Base-by-base conservation (phyloP, 257 asterid species). In the Paraleonurus japonicus region DNA sequence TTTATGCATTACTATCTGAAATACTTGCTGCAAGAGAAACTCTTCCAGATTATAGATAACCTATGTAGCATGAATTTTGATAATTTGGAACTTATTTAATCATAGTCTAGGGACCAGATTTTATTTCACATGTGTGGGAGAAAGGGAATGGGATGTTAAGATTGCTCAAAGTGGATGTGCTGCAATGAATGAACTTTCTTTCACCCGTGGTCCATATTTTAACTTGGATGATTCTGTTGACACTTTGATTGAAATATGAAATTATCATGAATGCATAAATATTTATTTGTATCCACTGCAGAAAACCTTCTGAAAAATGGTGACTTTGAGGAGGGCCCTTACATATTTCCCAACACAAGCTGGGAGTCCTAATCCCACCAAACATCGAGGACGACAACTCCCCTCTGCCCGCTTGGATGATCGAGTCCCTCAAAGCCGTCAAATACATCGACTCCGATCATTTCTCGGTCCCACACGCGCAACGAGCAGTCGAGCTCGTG, bases 381-480 rank as follows among this genome's bases (percentile, higher is more conserved):
- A 86, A 87, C 82, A 91, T 92, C 12, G 99, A 94, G 71, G 99
- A 94, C 24, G 96, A 89, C 55, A 86, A 94, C 85, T 91, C 97
- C 4, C 90, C 99, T 0, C 75, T 94, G n/a, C 99, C 99, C 1
- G 96, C 88, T 7, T 94, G 99, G 99, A 94, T 92, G 95, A 88
- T 94, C 55, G 97, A 91, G 54, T 94, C 99, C 39, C 86, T 91
- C 48, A 94, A 91, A 57, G 97, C 99, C 5, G 93, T 94, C 0
- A 94, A 91, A 63, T 94, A 91, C 92, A 81, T 94, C 0, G 97
- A 94, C 45, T 60, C 95, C 0, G 95, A 87, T 15, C 99, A 94
- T 20, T 94, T 89, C 84, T 86, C 96, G 0, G 96, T 94, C 41
- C 99, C 99, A 33, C 83, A 74, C 0, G 96, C 95, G 1, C 87